A percentile compares a stretch with the other conserved stretches of the same genome.
Evolutionary conservation across 2,329 filamentous ascomycete genomes (phyloP).

Genomic region (Trichoderma arundinaceum): DNA sequence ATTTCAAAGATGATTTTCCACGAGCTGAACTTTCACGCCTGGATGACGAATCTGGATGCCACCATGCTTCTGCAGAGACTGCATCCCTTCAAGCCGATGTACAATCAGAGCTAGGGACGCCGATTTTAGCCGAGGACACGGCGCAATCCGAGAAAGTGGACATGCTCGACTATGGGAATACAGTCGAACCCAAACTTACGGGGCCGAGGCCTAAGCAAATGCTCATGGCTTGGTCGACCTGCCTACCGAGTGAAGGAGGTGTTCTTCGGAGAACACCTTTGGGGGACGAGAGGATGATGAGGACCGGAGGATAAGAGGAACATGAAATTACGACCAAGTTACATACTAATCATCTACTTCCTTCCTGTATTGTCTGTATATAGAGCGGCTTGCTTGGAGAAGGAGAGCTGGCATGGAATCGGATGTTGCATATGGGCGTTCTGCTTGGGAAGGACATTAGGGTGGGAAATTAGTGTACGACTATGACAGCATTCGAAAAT

Average conservation of each 20-base stretch:
- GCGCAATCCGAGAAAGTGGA: not conserved
- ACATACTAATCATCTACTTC: not conserved
- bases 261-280: slow-evolving; percentile 17
- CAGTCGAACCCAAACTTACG: not conserved
- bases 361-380: not conserved
- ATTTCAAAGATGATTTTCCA: not conserved
- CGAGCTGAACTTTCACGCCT: not conserved
- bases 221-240: slow-evolving; percentile 12
- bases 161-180: not conserved
- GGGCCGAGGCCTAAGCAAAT: slow-evolving; percentile 4
- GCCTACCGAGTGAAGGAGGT: slow-evolving; percentile 4
- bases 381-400: not conserved
- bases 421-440: not conserved
- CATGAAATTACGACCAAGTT: not conserved
- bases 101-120: not conserved
- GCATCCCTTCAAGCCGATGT: not conserved
- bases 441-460: not conserved
- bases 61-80: not conserved
- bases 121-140: not conserved
- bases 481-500: not conserved
- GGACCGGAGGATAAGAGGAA: not conserved
- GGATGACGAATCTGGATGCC: too few species aligned
- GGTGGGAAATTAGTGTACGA: not conserved
- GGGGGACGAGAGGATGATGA: slow-evolving; percentile 14
- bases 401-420: not conserved